Base-by-base conservation (phyloP, 176 grass and related monocot genomes). In the Triticum dicoccoides region DNA sequence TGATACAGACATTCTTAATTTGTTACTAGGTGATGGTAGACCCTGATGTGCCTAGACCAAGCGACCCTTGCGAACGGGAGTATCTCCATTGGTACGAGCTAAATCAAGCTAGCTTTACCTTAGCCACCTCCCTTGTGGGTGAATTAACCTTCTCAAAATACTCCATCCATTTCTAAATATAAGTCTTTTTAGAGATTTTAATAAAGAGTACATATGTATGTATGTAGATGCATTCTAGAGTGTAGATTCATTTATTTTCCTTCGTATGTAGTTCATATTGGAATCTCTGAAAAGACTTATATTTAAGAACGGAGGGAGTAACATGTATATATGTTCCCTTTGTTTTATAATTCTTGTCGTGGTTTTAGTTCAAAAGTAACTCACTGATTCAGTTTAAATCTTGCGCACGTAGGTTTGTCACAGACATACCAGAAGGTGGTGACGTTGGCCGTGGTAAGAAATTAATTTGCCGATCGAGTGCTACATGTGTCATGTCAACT, bases 1-100 rank as follows among this genome's bases (percentile, higher is more conserved):
- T 47, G 11, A 47, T 47, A 47, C 11, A 47, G 10, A 47, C 44
- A 11, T 47, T 66, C 3, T 49, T 21, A 21, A 12, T 73, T 63
- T 65, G 41, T 66, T 85, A 24, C 38, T 49, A 94, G 92, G 92
- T 87, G 14, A 91, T 97, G 95, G 85, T 97, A 65, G 95, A 97
- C 82, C 95, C 95, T 29, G 95, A 97, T 84, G 76, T 91, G 12
- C 95, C 95, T 3, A 93, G 90, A 32, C 95, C 95, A 37, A 97
- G 92, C 85, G 81, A 92, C 69, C 92, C 95, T 30, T 82, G 72
- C 63, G 69, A 91, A 30, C 82, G 90, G 83, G 95, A 97, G 82
- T 94, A 97, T 56, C 91, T 97, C n/a, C 95, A 97, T 56, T 97
- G 95, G 95, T 97, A 85, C 38, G 72, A 58, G n/a, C 51, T 54